A percentile compares a stretch with the other conserved stretches of the same genome.
These are phyloP conservation scores for Bifiguratus adelaidae DNA, from an alignment of 192 early-diverging fungal species.

Conservation along the genomic window DNA sequence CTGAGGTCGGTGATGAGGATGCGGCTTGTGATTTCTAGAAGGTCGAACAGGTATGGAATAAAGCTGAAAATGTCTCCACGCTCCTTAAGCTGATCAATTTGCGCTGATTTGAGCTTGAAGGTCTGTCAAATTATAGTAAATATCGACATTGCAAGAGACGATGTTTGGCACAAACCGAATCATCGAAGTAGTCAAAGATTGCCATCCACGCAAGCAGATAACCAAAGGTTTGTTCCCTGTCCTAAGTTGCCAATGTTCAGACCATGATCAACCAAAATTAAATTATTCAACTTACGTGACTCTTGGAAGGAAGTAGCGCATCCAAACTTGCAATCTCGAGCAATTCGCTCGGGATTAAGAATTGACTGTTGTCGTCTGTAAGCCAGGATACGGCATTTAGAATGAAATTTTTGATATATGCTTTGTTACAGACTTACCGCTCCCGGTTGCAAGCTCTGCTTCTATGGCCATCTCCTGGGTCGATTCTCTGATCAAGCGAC, in stretches of 20 bases:
- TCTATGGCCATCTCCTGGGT: constrained; percentile 17
- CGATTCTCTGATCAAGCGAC: constrained; percentile 4
- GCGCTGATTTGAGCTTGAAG: constrained; percentile 42
- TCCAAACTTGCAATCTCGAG: background rate
- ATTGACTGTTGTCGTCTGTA: background rate
- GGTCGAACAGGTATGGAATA: constrained; percentile 46
- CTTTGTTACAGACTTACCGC: constrained; percentile 8
- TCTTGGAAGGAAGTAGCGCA: background rate
- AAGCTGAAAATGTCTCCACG: constrained; percentile 34
- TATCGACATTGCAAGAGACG: background rate
- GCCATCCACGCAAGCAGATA: constrained; percentile 65
- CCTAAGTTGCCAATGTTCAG: constrained; percentile 1
- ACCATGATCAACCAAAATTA: background rate
- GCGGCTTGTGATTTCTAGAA: constrained; percentile 49
- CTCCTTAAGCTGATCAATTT: constrained; percentile 45
- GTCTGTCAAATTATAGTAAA: constrained; percentile 32
- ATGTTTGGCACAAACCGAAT: constrained; percentile 43
- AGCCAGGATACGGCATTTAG: background rate
- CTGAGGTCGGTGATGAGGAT: constrained; percentile 52
- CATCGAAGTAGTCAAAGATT: constrained; percentile 66
- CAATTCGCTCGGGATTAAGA: background rate
- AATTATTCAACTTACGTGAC: background rate
- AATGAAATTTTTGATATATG: background rate
- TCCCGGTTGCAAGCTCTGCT: constrained; percentile 18
- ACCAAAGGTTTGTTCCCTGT: constrained; percentile 39